Percentiles rank a stretch among this genome's conserved stretches.
Conservation (phyloP, 2,329 filamentous ascomycete genomes). For the Colletotrichum agaves region DNA sequence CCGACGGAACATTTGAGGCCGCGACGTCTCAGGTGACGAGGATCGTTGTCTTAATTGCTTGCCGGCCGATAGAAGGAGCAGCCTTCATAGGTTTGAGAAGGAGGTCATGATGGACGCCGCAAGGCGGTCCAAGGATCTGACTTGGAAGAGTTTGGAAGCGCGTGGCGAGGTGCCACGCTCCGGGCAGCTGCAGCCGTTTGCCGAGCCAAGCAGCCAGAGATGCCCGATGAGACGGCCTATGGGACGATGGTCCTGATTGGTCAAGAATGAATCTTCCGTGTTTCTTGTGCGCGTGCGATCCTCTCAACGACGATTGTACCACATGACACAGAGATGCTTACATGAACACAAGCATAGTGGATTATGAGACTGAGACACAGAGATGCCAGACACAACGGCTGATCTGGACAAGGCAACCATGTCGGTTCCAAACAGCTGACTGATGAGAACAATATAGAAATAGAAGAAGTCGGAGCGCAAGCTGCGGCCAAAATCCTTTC, state of each 20-base stretch:
- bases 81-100: neutral
- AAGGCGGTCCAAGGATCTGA: neutral
- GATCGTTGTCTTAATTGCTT: neutral
- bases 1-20: neutral
- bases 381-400: no score
- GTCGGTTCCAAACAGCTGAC: no score
- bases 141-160: neutral
- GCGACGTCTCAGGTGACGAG: neutral
- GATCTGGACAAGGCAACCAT: no score
- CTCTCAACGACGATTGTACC: no score
- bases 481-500: no score
- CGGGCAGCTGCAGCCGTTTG: slow-evolving; percentile 7
- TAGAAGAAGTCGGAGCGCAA: no score
- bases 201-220: neutral
- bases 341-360: no score
- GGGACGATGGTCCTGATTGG: neutral
- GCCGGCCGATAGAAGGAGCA: neutral
- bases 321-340: no score
- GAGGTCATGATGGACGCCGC: neutral
- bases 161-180: neutral
- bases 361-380: no score
- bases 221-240: neutral
- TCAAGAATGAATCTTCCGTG: neutral
- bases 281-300: no score
- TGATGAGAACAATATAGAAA: no score